Evolutionary conservation across 257 asterid species (phyloP), one percentile per base, ranked within the genome.

Genomic region (Solanum dulcamara): DNA sequence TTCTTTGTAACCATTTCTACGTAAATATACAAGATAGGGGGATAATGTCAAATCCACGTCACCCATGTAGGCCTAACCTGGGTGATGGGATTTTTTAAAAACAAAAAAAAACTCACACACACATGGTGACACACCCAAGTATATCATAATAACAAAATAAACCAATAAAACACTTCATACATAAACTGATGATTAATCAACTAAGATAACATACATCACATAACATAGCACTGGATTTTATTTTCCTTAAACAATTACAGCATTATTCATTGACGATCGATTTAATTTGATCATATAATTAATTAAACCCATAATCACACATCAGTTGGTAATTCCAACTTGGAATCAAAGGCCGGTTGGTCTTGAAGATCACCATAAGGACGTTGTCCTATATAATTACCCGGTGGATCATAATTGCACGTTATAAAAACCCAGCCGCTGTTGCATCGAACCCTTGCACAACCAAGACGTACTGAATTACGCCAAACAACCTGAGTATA

Each of bases 401-500:
- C 86, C 0, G 89, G 90, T 10, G 86, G 90, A 85, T 81, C 87
- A 82, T 89, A 90, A 85, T 72, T 90, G 74, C 95, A 92, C 0
- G 87, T 87, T 1, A 92, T 88, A 71, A 88, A 92, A 64, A 80
- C 20, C 91, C 89, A 84, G 0, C 89, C 87, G 9, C 88, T 89
- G 5, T 33, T 15, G 84, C 97, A 92, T 71, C 53, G 85, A n/a
- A 84, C 83, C 87, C 91, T 83, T 1, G 90, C 93, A 28, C 94
- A 92, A 1, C 96, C 96, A 0, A 93, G 5, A 0, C 71, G 86
- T 1, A 64, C 83, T 3, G 97, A 80, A 0, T 84, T 62, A 2
- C 86, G 81, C 96, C 94, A 92, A 4, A 93, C 96, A 0, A 92
- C 93, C 53, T 93, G 97, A 2, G 93, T 91, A 72, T 91, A 93